Evolutionary conservation across 176 grass and related monocot species (phyloP).

Genomic region (Coix lacrymajobi): DNA sequence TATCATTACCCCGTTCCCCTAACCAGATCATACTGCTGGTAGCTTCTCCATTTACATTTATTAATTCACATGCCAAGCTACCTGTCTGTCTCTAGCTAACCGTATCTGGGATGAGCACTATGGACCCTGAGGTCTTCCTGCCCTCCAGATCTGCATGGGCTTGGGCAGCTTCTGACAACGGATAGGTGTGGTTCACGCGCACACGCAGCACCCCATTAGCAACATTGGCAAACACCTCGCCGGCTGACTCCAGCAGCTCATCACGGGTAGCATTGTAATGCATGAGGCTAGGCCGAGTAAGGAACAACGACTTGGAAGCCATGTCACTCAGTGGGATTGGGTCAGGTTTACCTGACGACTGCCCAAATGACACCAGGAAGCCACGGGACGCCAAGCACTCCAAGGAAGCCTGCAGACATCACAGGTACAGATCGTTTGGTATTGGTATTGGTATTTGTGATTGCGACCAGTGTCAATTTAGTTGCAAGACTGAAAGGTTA

Average conservation of each 20-base stretch:
- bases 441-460: not conserved
- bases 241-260: conserved; percentile 49
- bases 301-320: conserved; percentile 59
- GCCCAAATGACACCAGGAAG: conserved; percentile 63
- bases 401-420: conserved; percentile 43
- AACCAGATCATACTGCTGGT: not conserved
- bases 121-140: conserved; percentile 59
- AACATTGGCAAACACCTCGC: conserved; percentile 58
- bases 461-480: not conserved
- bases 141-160: conserved; percentile 61
- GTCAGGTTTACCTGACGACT: conserved; percentile 58
- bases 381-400: conserved; percentile 44
- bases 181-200: conserved; percentile 57
- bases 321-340: conserved; percentile 45
- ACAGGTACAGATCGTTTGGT: not conserved
- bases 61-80: not conserved
- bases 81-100: not conserved
- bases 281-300: conserved; percentile 58
- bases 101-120: conserved; percentile 53
- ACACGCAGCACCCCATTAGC: conserved; percentile 41
- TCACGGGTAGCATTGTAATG: conserved; percentile 59
- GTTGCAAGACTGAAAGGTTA: not conserved
- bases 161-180: conserved; percentile 42
- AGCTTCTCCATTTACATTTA: not conserved
- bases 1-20: not conserved